Conservation (phyloP, 169 alveolate species). For the Theileria orientalis region DNA sequence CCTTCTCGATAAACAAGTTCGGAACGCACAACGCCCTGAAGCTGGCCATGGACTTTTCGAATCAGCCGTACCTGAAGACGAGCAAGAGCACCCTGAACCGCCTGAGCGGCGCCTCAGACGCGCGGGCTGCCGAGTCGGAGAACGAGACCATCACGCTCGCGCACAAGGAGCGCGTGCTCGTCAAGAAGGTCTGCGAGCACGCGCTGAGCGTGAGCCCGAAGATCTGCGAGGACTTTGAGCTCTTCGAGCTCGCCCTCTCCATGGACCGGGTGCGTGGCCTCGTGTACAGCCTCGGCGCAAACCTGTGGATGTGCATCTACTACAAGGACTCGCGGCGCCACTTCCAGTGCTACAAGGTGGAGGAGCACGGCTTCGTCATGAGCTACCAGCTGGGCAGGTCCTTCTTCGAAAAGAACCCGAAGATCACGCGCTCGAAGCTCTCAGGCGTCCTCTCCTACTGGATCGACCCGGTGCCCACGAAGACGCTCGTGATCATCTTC, state of each 20-base stretch:
- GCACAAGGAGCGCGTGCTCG: constrained; percentile 41
- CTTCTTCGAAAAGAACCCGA: constrained; percentile 24
- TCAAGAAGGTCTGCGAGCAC: constrained; percentile 46
- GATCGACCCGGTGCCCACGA: constrained; percentile 22
- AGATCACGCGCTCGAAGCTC: constrained; percentile 46
- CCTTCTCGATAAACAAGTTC: constrained; percentile 62
- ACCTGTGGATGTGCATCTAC: constrained; percentile 50
- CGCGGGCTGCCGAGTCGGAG: background rate
- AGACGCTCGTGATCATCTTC: constrained; percentile 28
- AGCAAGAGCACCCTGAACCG: background rate
- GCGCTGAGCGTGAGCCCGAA: constrained; percentile 31
- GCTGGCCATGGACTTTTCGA: constrained; percentile 54
- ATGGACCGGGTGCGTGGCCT: constrained; percentile 48
- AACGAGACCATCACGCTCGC: constrained; percentile 31
- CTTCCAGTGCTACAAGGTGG: constrained; percentile 30
- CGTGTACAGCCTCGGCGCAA: constrained; percentile 56
- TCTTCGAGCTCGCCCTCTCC: constrained; percentile 31
- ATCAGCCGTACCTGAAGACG: background rate
- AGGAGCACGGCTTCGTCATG: constrained; percentile 35
- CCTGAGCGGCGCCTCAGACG: too few relatives aligned
- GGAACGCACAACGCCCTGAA: constrained; percentile 68
- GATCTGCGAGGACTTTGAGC: constrained; percentile 24
- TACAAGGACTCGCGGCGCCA: constrained; percentile 35
- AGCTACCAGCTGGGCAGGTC: constrained; percentile 46
- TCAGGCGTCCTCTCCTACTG: constrained; percentile 62